Evolutionary conservation across 441 rosid species (phyloP).

Genomic region (Euphorbia neoarborescens): DNA sequence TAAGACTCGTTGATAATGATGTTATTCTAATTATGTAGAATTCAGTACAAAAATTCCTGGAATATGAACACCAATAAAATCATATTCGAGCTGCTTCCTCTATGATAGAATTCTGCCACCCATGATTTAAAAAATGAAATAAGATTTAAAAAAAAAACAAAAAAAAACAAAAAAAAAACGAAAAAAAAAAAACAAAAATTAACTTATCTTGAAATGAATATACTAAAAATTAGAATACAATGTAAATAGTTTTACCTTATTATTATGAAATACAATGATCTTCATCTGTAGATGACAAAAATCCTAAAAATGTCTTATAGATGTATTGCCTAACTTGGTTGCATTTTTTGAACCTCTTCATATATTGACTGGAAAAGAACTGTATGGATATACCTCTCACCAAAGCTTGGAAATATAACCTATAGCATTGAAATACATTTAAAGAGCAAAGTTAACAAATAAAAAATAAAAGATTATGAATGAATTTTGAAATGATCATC

Average conservation of each 20-base stretch:
- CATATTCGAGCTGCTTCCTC: background rate
- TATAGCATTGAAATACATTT: constrained; percentile 17
- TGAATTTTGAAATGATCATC: background rate
- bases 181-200: too few species aligned
- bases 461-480: background rate
- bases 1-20: background rate
- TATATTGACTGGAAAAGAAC: constrained; percentile 59
- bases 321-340: constrained; percentile 21
- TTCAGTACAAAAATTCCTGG: too few species aligned
- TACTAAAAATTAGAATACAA: background rate
- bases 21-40: background rate
- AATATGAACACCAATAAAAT: background rate
- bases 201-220: background rate
- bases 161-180: too few species aligned
- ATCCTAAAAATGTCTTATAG: background rate
- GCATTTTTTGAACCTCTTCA: constrained; percentile 63
- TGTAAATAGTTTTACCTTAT: constrained; percentile 2
- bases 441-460: background rate
- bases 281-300: background rate
- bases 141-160: background rate
- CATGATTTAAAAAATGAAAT: background rate
- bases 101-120: background rate
- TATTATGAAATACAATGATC: background rate
- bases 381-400: constrained; percentile 78
- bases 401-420: constrained; percentile 97